Evolutionary conservation across 1,139 yeast species (phyloP), one percentile per base, ranked within the genome.

Genomic region (Candida sp.): DNA sequence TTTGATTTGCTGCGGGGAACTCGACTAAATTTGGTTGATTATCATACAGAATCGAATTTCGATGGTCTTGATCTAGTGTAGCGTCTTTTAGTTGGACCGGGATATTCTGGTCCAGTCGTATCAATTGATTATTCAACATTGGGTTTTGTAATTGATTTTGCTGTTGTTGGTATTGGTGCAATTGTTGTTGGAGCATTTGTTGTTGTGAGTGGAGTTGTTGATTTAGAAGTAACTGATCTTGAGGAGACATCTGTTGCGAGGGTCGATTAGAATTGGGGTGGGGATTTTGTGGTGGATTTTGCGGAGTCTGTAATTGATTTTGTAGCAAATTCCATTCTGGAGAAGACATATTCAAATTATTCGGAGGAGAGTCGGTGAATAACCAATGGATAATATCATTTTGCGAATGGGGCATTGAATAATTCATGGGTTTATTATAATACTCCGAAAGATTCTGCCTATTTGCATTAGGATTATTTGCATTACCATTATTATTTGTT

Each of bases 361-460:
- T 45, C 5, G 61, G 58, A 22, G 59, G 55, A 3, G 61, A 51
- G 30, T 66, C 71, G 3, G 62, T 64, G 48, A 67, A 67, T 7
- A 72, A 53, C 77, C 77, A 72, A 15, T 71, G 64, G 9, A 71
- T 51, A 25, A 72, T 68, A 48, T 71, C 76, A 37, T 57, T 66
- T 43, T 68, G 75, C 29, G 58, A 50, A 33, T 57, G 63, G 43
- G 58, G 55, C 5, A 35, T 21, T 33, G 38, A 34, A n/a, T n/a
- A 19, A n/a, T 34, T 41, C 36, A 36, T 33, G 22, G 21, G 47
- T 39, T 5, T 45, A 37, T 40, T 41, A 35, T 45, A 41, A 21
- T 43, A 40, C 15, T 46, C 42, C 11, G 36, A 40, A 6, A 47
- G 35, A 39, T 42, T 41, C 3, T 21, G 25, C 21, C 34, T 33